These are phyloP conservation scores for Dictyostelium brefeldianum DNA, from an alignment of 78 protist genomes.

Conservation along the genomic window DNA sequence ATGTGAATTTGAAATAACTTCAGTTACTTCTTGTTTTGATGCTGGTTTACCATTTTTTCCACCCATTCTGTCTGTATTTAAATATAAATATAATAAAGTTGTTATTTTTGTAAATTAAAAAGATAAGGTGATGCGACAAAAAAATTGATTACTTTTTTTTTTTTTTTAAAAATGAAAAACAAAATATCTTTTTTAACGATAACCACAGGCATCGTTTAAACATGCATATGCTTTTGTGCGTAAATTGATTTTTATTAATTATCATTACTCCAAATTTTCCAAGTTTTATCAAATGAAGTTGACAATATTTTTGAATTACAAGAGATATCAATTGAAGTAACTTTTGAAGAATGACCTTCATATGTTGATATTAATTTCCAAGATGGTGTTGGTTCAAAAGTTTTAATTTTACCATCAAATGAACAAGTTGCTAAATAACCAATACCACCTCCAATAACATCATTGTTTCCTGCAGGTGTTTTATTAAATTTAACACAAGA, in stretches of 20 bases:
- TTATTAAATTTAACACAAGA: conserved; percentile 74
- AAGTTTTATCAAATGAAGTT: conserved; percentile 74
- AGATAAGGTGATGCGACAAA: no score
- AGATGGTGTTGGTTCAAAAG: conserved; percentile 40
- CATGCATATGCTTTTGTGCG: no score
- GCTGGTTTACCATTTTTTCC: no score
- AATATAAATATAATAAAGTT: no score
- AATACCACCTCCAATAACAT: not conserved
- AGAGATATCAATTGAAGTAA: conserved; percentile 29
- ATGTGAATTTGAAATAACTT: no score
- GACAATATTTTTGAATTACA: conserved; percentile 56
- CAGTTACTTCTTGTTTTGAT: no score
- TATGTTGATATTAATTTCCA: conserved; percentile 33
- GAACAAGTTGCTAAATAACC: conserved; percentile 55
- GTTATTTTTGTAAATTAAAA: no score
- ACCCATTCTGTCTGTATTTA: no score
- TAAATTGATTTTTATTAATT: not conserved
- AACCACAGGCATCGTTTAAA: no score
- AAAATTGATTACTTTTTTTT: no score
- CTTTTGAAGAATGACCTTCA: conserved; percentile 59
- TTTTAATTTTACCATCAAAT: conserved; percentile 46
- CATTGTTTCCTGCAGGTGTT: not conserved
- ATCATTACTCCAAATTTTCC: conserved; percentile 67
- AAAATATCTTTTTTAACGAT: no score
- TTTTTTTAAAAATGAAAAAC: no score